phyloP scores from a whole-genome alignment of 208 protist species.

The Balamuthia mandrillaris region DNA sequence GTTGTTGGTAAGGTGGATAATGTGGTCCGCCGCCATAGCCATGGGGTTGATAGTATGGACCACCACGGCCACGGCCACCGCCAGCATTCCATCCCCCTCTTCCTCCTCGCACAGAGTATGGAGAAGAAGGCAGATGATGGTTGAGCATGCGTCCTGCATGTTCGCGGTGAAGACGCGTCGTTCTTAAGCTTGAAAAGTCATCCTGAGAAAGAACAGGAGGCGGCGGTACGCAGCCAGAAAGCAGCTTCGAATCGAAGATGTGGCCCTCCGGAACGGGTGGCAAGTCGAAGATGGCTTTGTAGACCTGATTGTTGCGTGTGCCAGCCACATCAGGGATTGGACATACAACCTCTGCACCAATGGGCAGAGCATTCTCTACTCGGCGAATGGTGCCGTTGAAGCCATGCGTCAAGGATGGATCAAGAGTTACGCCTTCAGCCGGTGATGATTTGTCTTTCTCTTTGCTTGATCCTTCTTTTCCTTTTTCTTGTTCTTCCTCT shows the following conservation, averaged over 20 bases:
- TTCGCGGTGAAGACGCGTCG: neutral
- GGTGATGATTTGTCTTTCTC: neutral
- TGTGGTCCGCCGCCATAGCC: neutral
- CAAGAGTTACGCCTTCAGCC: neutral
- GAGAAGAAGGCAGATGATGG: neutral
- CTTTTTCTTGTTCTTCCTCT: neutral
- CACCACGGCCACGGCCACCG: neutral
- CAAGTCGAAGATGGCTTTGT: neutral
- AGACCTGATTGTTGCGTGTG: neutral
- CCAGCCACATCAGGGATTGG: neutral
- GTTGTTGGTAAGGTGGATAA: neutral
- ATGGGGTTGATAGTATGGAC: neutral
- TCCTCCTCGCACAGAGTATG: too few species aligned
- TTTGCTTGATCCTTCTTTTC: neutral
- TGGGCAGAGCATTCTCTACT: constrained; percentile 9
- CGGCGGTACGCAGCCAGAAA: neutral
- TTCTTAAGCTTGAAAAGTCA: neutral
- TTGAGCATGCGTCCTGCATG: neutral
- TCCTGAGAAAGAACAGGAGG: neutral
- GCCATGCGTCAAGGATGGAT: neutral
- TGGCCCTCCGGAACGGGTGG: neutral
- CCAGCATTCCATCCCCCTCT: neutral
- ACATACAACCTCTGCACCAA: neutral
- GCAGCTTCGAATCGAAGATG: neutral
- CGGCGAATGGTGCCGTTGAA: neutral